Conservation (phyloP, 2,329 filamentous ascomycete species). For the Clonostachys rhizophaga region DNA sequence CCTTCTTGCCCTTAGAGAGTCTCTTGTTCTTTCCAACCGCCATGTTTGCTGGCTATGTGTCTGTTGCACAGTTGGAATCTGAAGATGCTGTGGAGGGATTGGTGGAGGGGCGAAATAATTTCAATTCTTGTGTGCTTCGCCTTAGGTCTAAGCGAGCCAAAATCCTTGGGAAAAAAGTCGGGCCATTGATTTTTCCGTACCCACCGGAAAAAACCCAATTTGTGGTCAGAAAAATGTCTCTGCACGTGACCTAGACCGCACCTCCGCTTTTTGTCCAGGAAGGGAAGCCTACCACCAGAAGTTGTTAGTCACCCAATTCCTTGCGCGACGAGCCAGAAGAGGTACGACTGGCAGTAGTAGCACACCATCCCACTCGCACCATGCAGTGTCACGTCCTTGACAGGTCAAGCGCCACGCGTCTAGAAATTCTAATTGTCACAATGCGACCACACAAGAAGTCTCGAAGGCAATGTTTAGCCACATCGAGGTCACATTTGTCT, state of each 20-base stretch:
- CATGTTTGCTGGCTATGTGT: constrained; percentile 50
- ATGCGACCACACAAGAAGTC: too few relatives aligned
- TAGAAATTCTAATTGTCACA: too few relatives aligned
- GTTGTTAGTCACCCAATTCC: too few relatives aligned
- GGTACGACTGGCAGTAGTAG: too few relatives aligned
- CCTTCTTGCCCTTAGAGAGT: constrained; percentile 99
- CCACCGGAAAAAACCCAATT: constrained; percentile 3
- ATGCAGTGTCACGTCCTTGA: too few relatives aligned
- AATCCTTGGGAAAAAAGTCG: constrained; percentile 12
- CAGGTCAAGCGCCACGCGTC: too few relatives aligned
- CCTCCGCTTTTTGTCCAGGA: too few relatives aligned
- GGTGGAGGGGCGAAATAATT: constrained; percentile 35
- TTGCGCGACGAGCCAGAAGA: too few relatives aligned
- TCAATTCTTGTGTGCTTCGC: constrained; percentile 30
- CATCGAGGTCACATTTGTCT: too few relatives aligned
- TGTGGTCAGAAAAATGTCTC: neutral
- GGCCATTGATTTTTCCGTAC: constrained; percentile 19
- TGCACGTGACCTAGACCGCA: constrained; percentile 10
- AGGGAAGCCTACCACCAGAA: too few relatives aligned
- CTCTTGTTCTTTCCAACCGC: constrained; percentile 89
- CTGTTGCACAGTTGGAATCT: constrained; percentile 25
- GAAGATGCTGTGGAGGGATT: constrained; percentile 30
- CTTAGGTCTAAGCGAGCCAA: constrained; percentile 30
- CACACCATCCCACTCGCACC: too few relatives aligned
- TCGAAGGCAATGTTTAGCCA: too few relatives aligned